Conservation (phyloP, 1,284 basidiomycete genomes). For the Leccinum fallax region DNA sequence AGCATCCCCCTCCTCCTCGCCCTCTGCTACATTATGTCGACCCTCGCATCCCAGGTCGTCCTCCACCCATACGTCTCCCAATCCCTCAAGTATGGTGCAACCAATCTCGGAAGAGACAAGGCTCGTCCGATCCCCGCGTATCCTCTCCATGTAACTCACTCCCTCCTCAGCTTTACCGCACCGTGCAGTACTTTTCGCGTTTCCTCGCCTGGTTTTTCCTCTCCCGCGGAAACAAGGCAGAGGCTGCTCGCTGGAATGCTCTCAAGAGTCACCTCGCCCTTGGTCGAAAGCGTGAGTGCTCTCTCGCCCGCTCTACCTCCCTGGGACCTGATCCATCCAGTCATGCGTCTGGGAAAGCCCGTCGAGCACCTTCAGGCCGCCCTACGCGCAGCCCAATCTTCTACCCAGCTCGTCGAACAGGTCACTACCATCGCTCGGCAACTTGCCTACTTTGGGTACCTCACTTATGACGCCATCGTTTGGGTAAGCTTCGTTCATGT, state of each 20-base stretch:
- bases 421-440: constrained; percentile 85
- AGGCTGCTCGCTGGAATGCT: constrained; percentile 75
- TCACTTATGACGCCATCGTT: constrained; percentile 78
- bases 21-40: constrained; percentile 50
- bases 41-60: constrained; percentile 72
- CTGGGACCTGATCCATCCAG: constrained; percentile 42
- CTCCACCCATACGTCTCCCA: constrained; percentile 83
- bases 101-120: constrained; percentile 91
- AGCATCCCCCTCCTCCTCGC: constrained; percentile 17
- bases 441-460: constrained; percentile 89
- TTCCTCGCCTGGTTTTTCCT: constrained; percentile 87
- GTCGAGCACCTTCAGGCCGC: constrained; percentile 94
- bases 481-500: constrained; percentile 63
- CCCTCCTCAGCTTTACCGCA: constrained; percentile 77
- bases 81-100: constrained; percentile 74
- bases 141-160: background rate
- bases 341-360: constrained; percentile 92
- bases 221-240: constrained; percentile 60
- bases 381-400: constrained; percentile 69
- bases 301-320: constrained; percentile 6
- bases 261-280: constrained; percentile 80
- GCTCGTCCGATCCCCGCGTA: constrained; percentile 37
- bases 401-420: constrained; percentile 71
- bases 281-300: constrained; percentile 73
- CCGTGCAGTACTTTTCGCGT: constrained; percentile 90